Conservation (phyloP, 768 basidiomycete genomes). For the Coprinopsis cinerea region DNA sequence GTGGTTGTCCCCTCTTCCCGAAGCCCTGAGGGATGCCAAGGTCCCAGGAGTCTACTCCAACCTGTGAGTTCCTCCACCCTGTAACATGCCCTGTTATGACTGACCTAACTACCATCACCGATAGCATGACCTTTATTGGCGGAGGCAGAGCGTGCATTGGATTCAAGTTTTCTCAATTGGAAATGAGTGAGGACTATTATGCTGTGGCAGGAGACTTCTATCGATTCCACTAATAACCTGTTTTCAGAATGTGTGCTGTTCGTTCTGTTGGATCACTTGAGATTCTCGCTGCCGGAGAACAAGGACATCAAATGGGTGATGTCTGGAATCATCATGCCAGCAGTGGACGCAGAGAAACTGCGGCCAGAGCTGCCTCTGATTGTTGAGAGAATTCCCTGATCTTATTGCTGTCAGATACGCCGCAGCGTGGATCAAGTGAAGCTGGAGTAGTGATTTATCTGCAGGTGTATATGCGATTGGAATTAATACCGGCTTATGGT, state of each 20-base stretch:
- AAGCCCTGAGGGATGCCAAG: constrained; percentile 25
- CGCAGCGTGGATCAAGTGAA: no score
- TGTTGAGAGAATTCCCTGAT: not conserved
- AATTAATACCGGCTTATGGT: no score
- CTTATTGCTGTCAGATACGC: no score
- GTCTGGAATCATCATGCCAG: not conserved
- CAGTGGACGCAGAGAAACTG: not conserved
- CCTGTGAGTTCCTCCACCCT: constrained; percentile 20
- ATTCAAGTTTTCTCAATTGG: constrained; percentile 8
- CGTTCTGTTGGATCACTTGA: not conserved
- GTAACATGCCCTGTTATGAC: not conserved
- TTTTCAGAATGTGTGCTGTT: not conserved
- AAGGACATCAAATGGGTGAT: not conserved
- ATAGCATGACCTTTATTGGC: constrained; percentile 5
- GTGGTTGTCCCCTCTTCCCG: constrained; percentile 31
- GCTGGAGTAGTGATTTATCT: no score
- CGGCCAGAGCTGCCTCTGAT: not conserved
- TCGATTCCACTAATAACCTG: no score
- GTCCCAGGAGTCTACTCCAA: constrained; percentile 40
- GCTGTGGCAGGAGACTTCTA: not conserved
- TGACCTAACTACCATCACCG: not conserved
- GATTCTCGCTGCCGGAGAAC: not conserved
- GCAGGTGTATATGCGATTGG: no score
- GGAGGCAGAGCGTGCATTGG: constrained; percentile 9
- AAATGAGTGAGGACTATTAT: constrained; percentile 3